These are phyloP conservation scores for Fomitopsis betulina DNA, from an alignment of 1,284 basidiomycete species.

Conservation along the genomic window DNA sequence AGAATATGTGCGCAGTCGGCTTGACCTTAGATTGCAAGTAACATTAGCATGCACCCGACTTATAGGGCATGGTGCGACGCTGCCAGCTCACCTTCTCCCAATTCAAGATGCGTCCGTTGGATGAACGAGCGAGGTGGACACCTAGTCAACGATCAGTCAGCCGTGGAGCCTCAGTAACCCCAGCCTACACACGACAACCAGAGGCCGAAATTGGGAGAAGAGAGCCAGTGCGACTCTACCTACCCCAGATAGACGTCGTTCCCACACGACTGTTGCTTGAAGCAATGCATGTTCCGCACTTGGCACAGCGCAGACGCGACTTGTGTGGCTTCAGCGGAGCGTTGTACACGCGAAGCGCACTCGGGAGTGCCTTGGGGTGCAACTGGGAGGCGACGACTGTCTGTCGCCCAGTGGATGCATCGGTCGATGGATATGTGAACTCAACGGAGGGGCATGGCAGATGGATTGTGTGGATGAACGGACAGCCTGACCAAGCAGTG, in stretches of 20 bases:
- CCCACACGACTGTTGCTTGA: constrained; percentile 42
- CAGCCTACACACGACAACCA: too few species aligned
- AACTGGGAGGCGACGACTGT: not conserved
- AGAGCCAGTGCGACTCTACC: constrained; percentile 2
- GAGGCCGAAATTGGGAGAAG: too few species aligned
- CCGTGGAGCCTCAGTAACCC: not conserved
- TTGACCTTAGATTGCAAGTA: constrained; percentile 16
- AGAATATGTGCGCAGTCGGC: constrained; percentile 62
- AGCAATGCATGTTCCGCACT: constrained; percentile 48
- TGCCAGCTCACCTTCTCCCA: constrained; percentile 37
- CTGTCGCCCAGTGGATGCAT: not conserved
- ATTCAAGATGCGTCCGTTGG: constrained; percentile 39
- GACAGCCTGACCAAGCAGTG: constrained; percentile 23
- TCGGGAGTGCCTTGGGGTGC: constrained; percentile 27
- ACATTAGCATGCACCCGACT: not conserved
- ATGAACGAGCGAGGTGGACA: constrained; percentile 43
- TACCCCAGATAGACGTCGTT: constrained; percentile 52
- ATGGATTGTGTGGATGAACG: constrained; percentile 60
- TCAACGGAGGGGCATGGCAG: constrained; percentile 41
- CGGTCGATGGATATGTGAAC: constrained; percentile 36
- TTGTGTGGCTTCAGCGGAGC: constrained; percentile 49
- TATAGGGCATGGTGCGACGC: not conserved
- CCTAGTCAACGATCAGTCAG: not conserved
- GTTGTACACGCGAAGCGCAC: constrained; percentile 32
- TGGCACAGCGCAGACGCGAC: constrained; percentile 53